These are phyloP conservation scores for Scheffersomyces titani DNA, from an alignment of 1,139 yeast species.

Conservation along the genomic window DNA sequence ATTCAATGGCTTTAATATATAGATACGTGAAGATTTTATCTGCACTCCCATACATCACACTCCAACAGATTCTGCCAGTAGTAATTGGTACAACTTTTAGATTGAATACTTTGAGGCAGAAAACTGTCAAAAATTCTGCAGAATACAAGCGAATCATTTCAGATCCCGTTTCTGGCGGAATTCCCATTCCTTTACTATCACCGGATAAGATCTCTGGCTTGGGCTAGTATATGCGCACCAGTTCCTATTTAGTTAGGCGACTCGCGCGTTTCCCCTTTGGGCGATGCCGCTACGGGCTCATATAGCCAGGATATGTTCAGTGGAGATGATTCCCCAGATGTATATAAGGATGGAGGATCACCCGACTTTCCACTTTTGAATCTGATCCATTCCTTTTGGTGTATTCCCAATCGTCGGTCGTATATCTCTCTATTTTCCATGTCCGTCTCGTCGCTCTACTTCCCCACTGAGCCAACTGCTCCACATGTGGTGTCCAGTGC, in stretches of 20 bases:
- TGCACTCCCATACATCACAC: background rate
- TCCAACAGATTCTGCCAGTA: background rate
- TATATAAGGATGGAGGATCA: background rate
- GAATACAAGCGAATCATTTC: background rate
- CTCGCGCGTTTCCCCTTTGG: background rate
- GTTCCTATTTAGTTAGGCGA: background rate
- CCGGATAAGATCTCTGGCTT: background rate
- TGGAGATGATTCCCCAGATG: background rate
- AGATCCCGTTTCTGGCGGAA: background rate
- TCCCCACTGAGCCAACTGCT: conserved; percentile 65
- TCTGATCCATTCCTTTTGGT: background rate
- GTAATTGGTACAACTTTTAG: background rate
- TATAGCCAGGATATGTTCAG: background rate
- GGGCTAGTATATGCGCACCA: background rate
- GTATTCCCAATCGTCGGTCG: background rate
- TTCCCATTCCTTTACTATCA: background rate
- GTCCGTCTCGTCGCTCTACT: conserved; percentile 55
- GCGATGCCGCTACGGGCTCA: background rate
- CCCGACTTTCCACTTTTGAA: background rate
- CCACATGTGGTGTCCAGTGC: conserved; percentile 54
- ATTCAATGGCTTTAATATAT: too few species aligned
- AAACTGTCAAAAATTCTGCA: background rate
- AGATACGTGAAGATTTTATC: background rate
- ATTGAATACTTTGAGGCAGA: background rate
- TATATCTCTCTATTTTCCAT: conserved; percentile 10